Conservation (phyloP, 352 stramenopile genomes). For the Globisporangium barbulae region DNA sequence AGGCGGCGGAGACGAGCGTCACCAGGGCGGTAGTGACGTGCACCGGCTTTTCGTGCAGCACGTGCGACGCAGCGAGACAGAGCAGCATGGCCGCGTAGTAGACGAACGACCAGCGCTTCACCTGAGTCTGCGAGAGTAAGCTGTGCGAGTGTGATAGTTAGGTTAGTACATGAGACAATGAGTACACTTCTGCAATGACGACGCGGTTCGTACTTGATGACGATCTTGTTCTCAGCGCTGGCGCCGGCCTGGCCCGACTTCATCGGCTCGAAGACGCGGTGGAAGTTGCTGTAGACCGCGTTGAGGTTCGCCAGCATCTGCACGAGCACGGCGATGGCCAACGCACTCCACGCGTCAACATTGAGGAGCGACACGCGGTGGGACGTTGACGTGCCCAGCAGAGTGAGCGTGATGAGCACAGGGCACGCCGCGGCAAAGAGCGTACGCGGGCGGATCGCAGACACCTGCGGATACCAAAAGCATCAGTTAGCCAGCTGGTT, state of each 20-base stretch:
- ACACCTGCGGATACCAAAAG: conserved; percentile 21
- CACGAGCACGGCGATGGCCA: conserved; percentile 52
- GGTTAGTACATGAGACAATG: not conserved
- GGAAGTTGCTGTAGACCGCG: conserved; percentile 67
- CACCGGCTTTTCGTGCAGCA: conserved; percentile 36
- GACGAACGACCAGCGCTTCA: conserved; percentile 63
- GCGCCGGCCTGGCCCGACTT: conserved; percentile 23
- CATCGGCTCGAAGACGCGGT: conserved; percentile 45
- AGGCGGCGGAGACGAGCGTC: conserved; percentile 31
- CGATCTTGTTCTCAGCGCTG: conserved; percentile 40
- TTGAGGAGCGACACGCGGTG: conserved; percentile 29
- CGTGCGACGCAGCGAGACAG: conserved; percentile 32
- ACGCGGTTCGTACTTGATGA: conserved; percentile 49
- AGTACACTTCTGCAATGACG: not conserved
- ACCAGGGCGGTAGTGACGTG: conserved; percentile 25
- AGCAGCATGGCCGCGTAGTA: conserved; percentile 48
- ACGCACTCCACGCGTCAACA: conserved; percentile 31
- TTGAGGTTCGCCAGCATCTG: conserved; percentile 75
- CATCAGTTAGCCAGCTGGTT: not conserved
- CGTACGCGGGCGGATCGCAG: conserved; percentile 48
- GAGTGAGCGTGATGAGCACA: conserved; percentile 48
- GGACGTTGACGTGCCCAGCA: conserved; percentile 26
- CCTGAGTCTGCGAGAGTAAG: conserved; percentile 67
- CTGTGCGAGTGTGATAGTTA: conserved; percentile 20
- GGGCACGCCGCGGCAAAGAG: conserved; percentile 55